Evolutionary conservation across 768 basidiomycete species (phyloP).

Genomic region (Boletales sp.): DNA sequence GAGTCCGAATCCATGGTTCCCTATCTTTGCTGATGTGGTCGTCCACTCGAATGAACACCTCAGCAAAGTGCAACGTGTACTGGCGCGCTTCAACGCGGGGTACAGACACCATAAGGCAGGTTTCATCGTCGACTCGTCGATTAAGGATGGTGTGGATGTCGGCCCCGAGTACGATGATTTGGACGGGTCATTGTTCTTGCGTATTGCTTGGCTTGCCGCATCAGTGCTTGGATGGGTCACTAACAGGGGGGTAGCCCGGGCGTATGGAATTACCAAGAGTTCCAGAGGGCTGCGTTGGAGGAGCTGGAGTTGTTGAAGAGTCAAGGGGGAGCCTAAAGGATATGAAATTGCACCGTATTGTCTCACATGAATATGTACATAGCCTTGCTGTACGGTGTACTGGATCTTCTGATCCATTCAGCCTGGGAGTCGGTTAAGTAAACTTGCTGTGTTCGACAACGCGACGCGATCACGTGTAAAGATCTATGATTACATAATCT

Average conservation of each 20-base stretch:
- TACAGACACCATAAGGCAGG: slow-evolving; percentile 41
- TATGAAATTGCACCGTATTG: too few species aligned
- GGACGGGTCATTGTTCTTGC: slow-evolving; percentile 64
- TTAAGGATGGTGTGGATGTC: slow-evolving; percentile 26
- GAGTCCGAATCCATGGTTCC: slow-evolving; percentile 59
- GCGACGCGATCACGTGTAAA: slow-evolving; percentile 30
- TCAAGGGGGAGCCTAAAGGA: slow-evolving; percentile 13
- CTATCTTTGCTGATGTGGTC: slow-evolving; percentile 49
- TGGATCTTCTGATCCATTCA: too few species aligned
- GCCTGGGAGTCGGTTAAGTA: too few species aligned
- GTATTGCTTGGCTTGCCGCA: slow-evolving; percentile 51
- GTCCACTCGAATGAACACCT: slow-evolving; percentile 58
- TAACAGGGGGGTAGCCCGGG: slow-evolving; percentile 32
- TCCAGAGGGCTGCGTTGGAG: slow-evolving; percentile 23
- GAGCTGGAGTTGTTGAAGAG: slow-evolving; percentile 19
- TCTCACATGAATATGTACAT: too few species aligned
- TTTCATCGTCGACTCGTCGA: slow-evolving; percentile 27
- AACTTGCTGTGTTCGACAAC: slow-evolving; percentile 3
- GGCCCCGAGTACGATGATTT: slow-evolving; percentile 45
- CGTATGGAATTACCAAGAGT: slow-evolving; percentile 29
- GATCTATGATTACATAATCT: slow-evolving; percentile 22
- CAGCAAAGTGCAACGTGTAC: slow-evolving; percentile 46
- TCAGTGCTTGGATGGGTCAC: slow-evolving; percentile 39
- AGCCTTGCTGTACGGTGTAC: too few species aligned
- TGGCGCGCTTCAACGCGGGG: slow-evolving; percentile 42